A percentile compares a stretch with the other conserved stretches of the same genome.
Evolutionary conservation across 2,329 filamentous ascomycete species (phyloP).

Genomic region (Leptographium wingfieldii): DNA sequence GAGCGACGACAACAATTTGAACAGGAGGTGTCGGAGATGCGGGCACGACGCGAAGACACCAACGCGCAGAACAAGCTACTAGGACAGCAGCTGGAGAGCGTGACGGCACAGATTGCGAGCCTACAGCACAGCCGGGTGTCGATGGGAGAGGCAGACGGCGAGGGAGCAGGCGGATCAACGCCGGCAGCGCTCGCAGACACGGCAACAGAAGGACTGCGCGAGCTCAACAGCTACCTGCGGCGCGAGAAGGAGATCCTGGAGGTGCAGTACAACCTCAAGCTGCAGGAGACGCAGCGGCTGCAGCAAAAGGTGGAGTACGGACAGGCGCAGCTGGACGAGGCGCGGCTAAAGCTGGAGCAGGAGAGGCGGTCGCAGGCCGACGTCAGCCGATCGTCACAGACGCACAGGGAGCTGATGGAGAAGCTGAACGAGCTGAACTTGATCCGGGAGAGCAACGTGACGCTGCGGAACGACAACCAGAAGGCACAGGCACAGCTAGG

Average conservation of each 20-base stretch:
- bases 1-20: conserved; percentile 72
- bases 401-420: conserved; percentile 82
- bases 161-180: conserved; percentile 35
- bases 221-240: conserved; percentile 81
- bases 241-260: conserved; percentile 97
- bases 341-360: conserved; percentile 77
- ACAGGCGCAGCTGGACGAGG: conserved; percentile 79
- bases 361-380: conserved; percentile 70
- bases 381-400: conserved; percentile 57
- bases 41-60: conserved; percentile 67
- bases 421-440: conserved; percentile 93
- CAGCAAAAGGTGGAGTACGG: conserved; percentile 84
- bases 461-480: conserved; percentile 74
- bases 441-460: conserved; percentile 88
- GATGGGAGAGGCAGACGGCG: conserved; percentile 19
- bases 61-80: conserved; percentile 83
- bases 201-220: conserved; percentile 65
- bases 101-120: conserved; percentile 65
- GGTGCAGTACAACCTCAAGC: conserved; percentile 84
- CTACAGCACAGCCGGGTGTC: conserved; percentile 63
- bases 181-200: conserved; percentile 40
- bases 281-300: conserved; percentile 75
- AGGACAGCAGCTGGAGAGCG: conserved; percentile 75
- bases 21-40: conserved; percentile 68
- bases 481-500: conserved; percentile 64